Conservation (phyloP, 805 yeast species). For the Teunomyces pallodes region DNA sequence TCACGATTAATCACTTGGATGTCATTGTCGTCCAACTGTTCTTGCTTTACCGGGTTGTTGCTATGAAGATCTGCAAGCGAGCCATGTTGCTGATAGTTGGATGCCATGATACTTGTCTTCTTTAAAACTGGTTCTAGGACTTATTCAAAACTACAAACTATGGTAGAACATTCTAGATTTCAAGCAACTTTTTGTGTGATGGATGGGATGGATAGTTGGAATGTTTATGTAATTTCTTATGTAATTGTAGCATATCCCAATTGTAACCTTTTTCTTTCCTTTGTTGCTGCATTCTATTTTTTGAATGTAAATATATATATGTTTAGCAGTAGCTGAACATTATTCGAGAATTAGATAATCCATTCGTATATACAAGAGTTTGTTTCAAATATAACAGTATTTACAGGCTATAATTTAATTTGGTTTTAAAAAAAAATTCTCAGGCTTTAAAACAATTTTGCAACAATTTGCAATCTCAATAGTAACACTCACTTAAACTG, state of each 20-base stretch:
- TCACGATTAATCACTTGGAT: slow-evolving; percentile 21
- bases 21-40: slow-evolving; percentile 14
- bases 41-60: not conserved
- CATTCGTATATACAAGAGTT: too few species aligned
- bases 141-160: not conserved
- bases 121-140: not conserved
- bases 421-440: too few species aligned
- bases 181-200: not conserved
- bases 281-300: too few species aligned
- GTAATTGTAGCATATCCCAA: not conserved
- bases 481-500: not conserved
- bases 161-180: slow-evolving; percentile 2
- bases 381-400: too few species aligned
- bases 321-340: too few species aligned
- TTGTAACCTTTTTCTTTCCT: too few species aligned
- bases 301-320: too few species aligned
- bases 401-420: too few species aligned
- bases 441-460: too few species aligned
- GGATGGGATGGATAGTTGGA: not conserved
- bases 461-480: too few species aligned
- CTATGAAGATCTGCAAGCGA: not conserved
- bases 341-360: too few species aligned
- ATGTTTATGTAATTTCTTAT: not conserved
- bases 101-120: not conserved
- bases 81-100: not conserved